Conservation (phyloP, 805 yeast genomes). For the Sugiyamaella floridensis region DNA sequence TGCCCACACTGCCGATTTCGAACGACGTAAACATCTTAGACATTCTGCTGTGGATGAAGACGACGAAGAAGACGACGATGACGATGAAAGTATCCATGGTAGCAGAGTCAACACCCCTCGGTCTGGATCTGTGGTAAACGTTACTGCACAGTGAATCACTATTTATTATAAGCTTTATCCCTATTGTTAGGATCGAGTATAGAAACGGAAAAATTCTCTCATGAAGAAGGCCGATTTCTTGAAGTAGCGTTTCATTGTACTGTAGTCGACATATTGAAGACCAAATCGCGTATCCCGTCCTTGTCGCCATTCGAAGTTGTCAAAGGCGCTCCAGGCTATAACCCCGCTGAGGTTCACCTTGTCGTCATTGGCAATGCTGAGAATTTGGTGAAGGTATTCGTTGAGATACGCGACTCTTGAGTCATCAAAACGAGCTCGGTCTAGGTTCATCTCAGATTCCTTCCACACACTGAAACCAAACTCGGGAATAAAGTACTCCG, state of each 20-base stretch:
- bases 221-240: constrained; percentile 20
- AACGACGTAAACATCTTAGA: constrained; percentile 19
- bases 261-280: constrained; percentile 18
- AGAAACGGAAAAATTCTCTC: constrained; percentile 14
- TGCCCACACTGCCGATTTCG: constrained; percentile 27
- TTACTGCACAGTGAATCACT: neutral
- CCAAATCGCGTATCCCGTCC: constrained; percentile 20
- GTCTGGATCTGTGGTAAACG: neutral
- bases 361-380: constrained; percentile 25
- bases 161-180: neutral
- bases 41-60: constrained; percentile 15
- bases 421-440: constrained; percentile 28
- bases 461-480: constrained; percentile 33
- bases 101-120: neutral
- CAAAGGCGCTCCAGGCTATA: constrained; percentile 32
- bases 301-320: constrained; percentile 33
- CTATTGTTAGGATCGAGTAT: constrained; percentile 3
- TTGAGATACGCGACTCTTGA: constrained; percentile 29
- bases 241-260: constrained; percentile 11
- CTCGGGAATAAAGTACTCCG: constrained; percentile 28
- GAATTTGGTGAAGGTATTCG: constrained; percentile 26
- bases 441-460: constrained; percentile 26
- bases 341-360: constrained; percentile 29
- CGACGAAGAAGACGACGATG: constrained; percentile 30
- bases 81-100: constrained; percentile 4